A percentile compares a stretch with the other conserved stretches of the same genome.
Conservation (phyloP, 805 yeast species). For the Teunomyces gatunensis region DNA sequence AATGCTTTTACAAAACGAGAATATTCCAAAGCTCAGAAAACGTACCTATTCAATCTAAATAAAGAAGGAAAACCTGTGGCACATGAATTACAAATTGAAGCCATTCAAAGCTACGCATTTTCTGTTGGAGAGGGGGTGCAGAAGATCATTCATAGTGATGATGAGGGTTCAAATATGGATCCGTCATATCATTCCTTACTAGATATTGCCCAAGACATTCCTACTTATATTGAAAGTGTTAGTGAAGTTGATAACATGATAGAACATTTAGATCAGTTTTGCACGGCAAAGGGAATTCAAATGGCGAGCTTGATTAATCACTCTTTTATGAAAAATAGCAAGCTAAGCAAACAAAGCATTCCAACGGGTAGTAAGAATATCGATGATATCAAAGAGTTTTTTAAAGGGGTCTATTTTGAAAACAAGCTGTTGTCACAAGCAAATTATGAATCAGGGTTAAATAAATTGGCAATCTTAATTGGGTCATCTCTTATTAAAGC, state of each 20-base stretch:
- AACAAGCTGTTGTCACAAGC: not conserved
- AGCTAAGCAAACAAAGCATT: constrained; percentile 12
- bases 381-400: constrained; percentile 6
- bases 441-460: constrained; percentile 1
- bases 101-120: constrained; percentile 12
- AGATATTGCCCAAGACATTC: constrained; percentile 13
- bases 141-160: constrained; percentile 3
- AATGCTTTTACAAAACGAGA: not conserved
- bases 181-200: constrained; percentile 9
- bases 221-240: constrained; percentile 15
- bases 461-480: constrained; percentile 7
- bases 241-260: constrained; percentile 35
- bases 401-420: not conserved
- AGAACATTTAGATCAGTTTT: constrained; percentile 24
- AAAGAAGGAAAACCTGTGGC: not conserved
- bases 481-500: constrained; percentile 13
- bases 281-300: constrained; percentile 12
- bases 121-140: constrained; percentile 13
- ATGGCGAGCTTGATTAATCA: constrained; percentile 12
- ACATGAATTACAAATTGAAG: not conserved
- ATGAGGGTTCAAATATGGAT: not conserved
- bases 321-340: constrained; percentile 16
- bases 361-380: constrained; percentile 6
- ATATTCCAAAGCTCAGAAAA: not conserved
- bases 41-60: not conserved